Base-by-base conservation (phyloP, 1,284 basidiomycete genomes). In the Cutaneotrichosporon mucoides region DNA sequence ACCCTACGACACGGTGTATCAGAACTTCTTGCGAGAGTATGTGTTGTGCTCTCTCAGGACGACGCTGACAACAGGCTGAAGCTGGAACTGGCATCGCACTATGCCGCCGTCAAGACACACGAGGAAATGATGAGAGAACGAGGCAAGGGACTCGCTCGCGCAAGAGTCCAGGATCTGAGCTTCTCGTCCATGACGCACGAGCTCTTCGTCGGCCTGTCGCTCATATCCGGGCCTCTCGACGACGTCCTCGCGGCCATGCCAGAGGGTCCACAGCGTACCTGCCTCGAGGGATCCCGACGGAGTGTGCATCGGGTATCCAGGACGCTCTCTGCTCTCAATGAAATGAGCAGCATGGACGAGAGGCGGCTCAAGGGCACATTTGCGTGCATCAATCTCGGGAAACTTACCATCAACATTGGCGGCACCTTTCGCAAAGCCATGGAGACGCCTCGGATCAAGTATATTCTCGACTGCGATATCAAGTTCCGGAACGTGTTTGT, bases 181-280 rank as follows among this genome's bases (percentile, higher is more conserved):
- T 75, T 76, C 64, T 73, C 72, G 15, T 75, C 74, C 56, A 67
- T 78, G 48, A 70, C 67, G 6, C 77, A 78, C 64, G 77, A 79
- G 60, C 63, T 79, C 2, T 49, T 77, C 2, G 79, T 78, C 4
- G 79, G 79, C 0, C 64, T 80, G 5, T 76, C 76, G 0, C 65
- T 81, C 3, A 75, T 80, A 12, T 56, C 70, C 13, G 74, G 72
- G 15, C 74, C 74, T 0, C 55, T 76, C 51, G 72, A 76, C 15
- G 75, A 75, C 53, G 40, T 71, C 3, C 51, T 74, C 6, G 61
- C 58, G 6, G 70, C 73, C 16, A 64, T 67, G 3, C 53, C 61
- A 1, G 60, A 68, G 6, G 70, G 73, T 0, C 65, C 68, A 0
- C 65, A 72, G 15, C 67, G 66, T 37, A 74, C 79, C 24, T 68